phyloP scores from a whole-genome alignment of 2,329 filamentous ascomycete genomes.

The Talaromyces sp. region DNA sequence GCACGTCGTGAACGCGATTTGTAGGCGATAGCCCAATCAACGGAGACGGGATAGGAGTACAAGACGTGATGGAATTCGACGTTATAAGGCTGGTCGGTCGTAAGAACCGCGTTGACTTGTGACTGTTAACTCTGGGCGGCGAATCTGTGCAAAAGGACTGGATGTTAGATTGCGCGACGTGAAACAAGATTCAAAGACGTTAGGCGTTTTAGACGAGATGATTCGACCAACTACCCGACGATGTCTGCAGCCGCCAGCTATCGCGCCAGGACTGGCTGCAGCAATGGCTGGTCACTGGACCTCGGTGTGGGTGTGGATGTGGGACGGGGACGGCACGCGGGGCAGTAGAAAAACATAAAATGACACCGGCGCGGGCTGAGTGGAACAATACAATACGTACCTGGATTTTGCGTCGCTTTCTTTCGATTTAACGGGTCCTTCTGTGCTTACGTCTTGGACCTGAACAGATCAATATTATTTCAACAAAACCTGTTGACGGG shows the following conservation, averaged over 20 bases:
- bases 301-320: slow-evolving; percentile 23
- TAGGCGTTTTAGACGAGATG: slow-evolving; percentile 30
- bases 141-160: slow-evolving; percentile 14
- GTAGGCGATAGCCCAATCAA: slow-evolving; percentile 17
- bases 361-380: slow-evolving; percentile 25
- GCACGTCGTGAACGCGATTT: slow-evolving; percentile 5
- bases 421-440: background rate
- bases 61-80: slow-evolving; percentile 5
- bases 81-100: slow-evolving; percentile 1
- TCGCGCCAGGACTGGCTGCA: slow-evolving; percentile 46
- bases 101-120: slow-evolving; percentile 1
- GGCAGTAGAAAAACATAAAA: slow-evolving; percentile 7
- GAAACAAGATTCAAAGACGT: slow-evolving; percentile 26
- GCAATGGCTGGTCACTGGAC: slow-evolving; percentile 42
- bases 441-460: background rate
- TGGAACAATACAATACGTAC: slow-evolving; percentile 30
- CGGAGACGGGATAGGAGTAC: background rate
- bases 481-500: background rate
- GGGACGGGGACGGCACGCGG: slow-evolving; percentile 20
- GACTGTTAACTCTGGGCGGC: slow-evolving; percentile 4
- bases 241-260: slow-evolving; percentile 38
- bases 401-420: slow-evolving; percentile 18
- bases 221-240: slow-evolving; percentile 41
- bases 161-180: slow-evolving; percentile 24
- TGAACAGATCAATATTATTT: background rate